phyloP scores from a whole-genome alignment of 495 filamentous ascomycete genomes.

The Chaetomium cochliodes region DNA sequence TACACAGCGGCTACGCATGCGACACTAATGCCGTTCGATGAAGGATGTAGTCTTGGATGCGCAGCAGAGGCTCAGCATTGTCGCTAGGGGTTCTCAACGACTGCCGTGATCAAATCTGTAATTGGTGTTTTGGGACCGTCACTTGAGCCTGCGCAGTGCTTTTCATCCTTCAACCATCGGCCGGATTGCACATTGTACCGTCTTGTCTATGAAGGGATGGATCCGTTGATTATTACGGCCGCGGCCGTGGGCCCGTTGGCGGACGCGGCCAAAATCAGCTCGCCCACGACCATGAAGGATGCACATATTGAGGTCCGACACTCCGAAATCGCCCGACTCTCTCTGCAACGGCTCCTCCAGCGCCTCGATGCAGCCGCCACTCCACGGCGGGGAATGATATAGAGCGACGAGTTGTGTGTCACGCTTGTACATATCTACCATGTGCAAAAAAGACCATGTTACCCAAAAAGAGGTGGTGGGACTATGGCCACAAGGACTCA shows the following conservation, averaged over 20 bases:
- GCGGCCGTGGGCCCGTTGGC: not conserved
- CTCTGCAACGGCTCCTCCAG: not conserved
- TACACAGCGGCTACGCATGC: too few species aligned
- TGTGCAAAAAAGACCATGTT: not conserved
- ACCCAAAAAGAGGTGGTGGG: not conserved
- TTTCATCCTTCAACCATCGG: too few species aligned
- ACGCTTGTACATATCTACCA: not conserved
- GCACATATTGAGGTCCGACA: not conserved
- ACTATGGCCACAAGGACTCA: constrained; percentile 46
- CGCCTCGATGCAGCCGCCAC: not conserved
- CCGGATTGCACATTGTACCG: too few species aligned
- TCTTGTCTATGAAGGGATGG: not conserved
- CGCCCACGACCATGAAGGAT: not conserved
- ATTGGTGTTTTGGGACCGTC: too few species aligned
- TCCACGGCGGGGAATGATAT: not conserved
- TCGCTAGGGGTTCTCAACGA: too few species aligned
- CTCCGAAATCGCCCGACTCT: not conserved
- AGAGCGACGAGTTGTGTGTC: not conserved
- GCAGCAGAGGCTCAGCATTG: too few species aligned
- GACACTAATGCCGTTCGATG: too few species aligned
- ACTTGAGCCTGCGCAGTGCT: too few species aligned
- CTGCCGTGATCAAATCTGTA: too few species aligned
- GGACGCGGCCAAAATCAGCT: not conserved
- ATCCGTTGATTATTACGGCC: not conserved
- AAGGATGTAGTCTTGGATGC: too few species aligned